Conservation (phyloP, 192 early-diverging fungal species). For the Obelidium mucronatum region DNA sequence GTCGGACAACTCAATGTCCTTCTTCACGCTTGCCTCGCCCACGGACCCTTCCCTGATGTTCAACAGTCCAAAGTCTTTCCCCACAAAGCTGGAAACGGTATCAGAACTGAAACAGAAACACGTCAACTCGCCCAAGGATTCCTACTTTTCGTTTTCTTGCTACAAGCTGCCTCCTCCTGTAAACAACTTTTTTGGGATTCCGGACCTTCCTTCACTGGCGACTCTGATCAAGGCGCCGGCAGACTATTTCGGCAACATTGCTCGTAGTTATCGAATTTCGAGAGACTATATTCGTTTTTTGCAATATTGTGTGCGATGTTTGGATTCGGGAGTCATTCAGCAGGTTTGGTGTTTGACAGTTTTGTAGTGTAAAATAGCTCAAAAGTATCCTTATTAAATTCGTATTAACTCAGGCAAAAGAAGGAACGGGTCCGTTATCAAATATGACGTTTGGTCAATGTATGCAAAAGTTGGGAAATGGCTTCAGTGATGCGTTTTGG, state of each 20-base stretch:
- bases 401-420: slow-evolving; percentile 11
- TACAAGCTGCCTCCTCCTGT: slow-evolving; percentile 38
- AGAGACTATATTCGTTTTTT: slow-evolving; percentile 44
- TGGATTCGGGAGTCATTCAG: slow-evolving; percentile 28
- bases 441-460: slow-evolving; percentile 46
- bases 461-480: slow-evolving; percentile 27
- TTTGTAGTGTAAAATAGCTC: no score
- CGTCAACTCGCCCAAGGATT: not conserved
- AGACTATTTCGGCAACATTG: not conserved
- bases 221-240: not conserved
- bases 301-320: slow-evolving; percentile 29
- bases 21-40: slow-evolving; percentile 22
- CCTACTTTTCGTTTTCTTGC: slow-evolving; percentile 55
- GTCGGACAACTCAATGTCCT: slow-evolving; percentile 54
- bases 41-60: slow-evolving; percentile 16
- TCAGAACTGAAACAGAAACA: no score
- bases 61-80: slow-evolving; percentile 28
- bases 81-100: slow-evolving; percentile 23
- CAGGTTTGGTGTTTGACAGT: slow-evolving; percentile 6
- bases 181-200: slow-evolving; percentile 39
- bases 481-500: slow-evolving; percentile 42
- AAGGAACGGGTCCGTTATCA: slow-evolving; percentile 27
- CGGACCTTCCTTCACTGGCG: slow-evolving; percentile 39
- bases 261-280: slow-evolving; percentile 10
- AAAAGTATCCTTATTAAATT: not conserved